Conservation (phyloP, 1,139 yeast species). For the Yamadazyma oceani region DNA sequence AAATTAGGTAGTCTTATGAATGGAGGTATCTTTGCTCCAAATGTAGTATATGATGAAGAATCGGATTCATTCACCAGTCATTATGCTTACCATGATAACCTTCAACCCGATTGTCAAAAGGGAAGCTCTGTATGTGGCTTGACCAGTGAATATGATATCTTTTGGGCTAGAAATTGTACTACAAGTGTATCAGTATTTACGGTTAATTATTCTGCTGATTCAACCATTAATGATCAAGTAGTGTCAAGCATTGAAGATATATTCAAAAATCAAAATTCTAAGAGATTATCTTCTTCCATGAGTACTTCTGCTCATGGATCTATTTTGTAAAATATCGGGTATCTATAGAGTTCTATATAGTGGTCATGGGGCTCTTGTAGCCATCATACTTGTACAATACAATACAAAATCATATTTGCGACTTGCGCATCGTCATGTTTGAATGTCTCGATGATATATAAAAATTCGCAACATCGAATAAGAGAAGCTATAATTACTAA, state of each 20-base stretch:
- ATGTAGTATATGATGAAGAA: slow-evolving; percentile 25
- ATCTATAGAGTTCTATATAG: too few relatives aligned
- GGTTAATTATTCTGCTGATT: slow-evolving; percentile 37
- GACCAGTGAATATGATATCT: slow-evolving; percentile 31
- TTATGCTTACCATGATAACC: slow-evolving; percentile 10
- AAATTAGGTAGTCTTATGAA: slow-evolving; percentile 42
- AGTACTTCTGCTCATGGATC: too few relatives aligned
- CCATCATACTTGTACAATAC: too few relatives aligned
- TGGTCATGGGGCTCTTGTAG: too few relatives aligned
- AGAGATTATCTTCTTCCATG: too few relatives aligned
- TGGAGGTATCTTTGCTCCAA: slow-evolving; percentile 29
- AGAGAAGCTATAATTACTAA: too few relatives aligned
- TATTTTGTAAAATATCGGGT: too few relatives aligned
- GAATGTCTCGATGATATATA: too few relatives aligned
- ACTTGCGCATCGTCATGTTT: too few relatives aligned
- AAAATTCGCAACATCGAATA: too few relatives aligned
- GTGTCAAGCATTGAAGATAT: neutral
- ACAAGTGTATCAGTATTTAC: slow-evolving; percentile 39
- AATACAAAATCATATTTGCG: too few relatives aligned
- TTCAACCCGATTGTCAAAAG: slow-evolving; percentile 22
- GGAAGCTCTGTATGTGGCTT: slow-evolving; percentile 34
- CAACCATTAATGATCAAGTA: slow-evolving; percentile 1
- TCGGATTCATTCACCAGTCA: slow-evolving; percentile 9
- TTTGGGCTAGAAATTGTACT: slow-evolving; percentile 29
- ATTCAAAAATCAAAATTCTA: neutral